A percentile compares a stretch with the other conserved stretches of the same genome.
Conservation (phyloP, 805 yeast genomes). For the Pichia heedii region DNA sequence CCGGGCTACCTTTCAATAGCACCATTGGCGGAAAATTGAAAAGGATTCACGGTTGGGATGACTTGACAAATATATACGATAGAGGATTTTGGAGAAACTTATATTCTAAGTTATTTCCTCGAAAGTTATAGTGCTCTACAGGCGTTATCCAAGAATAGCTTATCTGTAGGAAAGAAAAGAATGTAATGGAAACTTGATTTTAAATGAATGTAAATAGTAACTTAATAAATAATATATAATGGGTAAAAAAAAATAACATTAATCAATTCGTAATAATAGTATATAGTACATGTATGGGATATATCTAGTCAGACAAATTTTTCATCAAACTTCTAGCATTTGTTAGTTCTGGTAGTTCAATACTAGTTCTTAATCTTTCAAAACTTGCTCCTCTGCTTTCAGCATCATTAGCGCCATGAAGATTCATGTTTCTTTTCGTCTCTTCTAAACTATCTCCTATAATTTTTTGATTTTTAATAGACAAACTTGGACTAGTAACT, state of each 20-base stretch:
- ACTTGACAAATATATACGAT: constrained; percentile 39
- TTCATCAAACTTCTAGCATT: constrained; percentile 28
- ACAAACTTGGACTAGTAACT: constrained; percentile 25
- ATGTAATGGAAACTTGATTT: background rate
- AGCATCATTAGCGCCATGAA: constrained; percentile 10
- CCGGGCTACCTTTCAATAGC: constrained; percentile 5
- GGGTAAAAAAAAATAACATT: no score
- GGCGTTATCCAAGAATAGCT: no score
- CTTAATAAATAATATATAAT: background rate
- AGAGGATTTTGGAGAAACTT: constrained; percentile 37
- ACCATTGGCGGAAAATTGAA: constrained; percentile 2
- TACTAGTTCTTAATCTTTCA: constrained; percentile 28
- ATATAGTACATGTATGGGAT: background rate
- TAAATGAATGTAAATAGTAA: background rate
- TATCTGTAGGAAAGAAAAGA: no score
- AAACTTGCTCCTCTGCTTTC: constrained; percentile 16
- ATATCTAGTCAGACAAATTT: constrained; percentile 15
- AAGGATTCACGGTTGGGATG: constrained; percentile 19
- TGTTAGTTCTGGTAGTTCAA: constrained; percentile 31
- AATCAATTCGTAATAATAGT: background rate
- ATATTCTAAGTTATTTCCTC: constrained; percentile 26
- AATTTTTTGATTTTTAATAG: constrained; percentile 15
- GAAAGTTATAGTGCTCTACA: background rate
- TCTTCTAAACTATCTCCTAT: constrained; percentile 14
- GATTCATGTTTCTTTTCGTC: constrained; percentile 15